These are phyloP conservation scores for Marsdenia floribunda DNA, from an alignment of 257 asterid species.

Conservation along the genomic window DNA sequence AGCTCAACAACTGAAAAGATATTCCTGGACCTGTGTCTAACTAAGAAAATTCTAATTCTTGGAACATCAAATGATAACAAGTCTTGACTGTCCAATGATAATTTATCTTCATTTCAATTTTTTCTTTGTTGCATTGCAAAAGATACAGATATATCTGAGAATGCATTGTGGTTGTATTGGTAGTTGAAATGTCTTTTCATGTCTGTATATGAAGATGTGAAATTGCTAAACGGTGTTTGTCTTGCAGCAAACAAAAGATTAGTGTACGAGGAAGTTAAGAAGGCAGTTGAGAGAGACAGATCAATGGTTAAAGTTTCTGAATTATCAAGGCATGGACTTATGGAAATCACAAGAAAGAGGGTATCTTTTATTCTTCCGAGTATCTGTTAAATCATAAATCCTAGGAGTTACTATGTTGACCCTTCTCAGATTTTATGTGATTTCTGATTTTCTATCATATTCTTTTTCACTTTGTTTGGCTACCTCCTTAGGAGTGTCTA, in stretches of 20 bases:
- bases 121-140: neutral
- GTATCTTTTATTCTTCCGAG: conserved; percentile 33
- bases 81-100: neutral
- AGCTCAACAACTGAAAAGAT: neutral
- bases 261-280: conserved; percentile 82
- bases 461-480: neutral
- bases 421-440: neutral
- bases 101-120: neutral
- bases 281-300: conserved; percentile 84
- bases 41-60: neutral
- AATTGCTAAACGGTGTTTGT: neutral
- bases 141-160: neutral
- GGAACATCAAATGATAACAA: neutral
- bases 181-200: neutral
- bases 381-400: neutral
- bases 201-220: neutral
- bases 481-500: neutral
- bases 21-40: neutral
- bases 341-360: conserved; percentile 97
- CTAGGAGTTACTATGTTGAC: neutral
- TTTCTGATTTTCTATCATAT: neutral
- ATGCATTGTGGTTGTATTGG: neutral
- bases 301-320: conserved; percentile 89
- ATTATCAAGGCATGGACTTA: conserved; percentile 84
- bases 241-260: conserved; percentile 80